Evolutionary conservation across 257 asterid species (phyloP).

Genomic region (Fraxinus americana): DNA sequence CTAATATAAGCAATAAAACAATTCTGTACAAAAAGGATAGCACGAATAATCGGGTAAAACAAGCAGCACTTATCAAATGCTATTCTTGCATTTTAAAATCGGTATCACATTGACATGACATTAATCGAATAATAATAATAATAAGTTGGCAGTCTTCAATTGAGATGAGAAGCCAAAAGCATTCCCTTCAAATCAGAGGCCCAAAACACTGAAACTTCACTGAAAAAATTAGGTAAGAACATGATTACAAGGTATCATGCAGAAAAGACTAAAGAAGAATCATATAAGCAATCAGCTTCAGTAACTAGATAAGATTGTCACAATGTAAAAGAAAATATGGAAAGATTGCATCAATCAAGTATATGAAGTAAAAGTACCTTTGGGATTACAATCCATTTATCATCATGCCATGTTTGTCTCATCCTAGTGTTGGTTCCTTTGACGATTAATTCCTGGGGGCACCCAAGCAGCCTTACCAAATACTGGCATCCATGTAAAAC

Average conservation of each 20-base stretch:
- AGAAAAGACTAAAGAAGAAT: background rate
- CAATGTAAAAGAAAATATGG: background rate
- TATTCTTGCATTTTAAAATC: background rate
- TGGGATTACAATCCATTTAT: constrained; percentile 51
- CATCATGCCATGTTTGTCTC: constrained; percentile 63
- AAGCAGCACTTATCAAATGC: background rate
- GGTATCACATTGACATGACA: background rate
- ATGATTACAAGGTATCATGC: background rate
- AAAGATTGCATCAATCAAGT: background rate
- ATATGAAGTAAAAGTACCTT: constrained; percentile 44
- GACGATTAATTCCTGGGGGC: constrained; percentile 43
- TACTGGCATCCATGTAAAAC: constrained; percentile 37
- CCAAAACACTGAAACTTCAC: background rate
- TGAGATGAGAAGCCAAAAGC: background rate
- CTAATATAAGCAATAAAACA: background rate
- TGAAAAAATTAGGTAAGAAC: background rate
- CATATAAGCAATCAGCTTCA: background rate
- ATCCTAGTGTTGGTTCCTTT: constrained; percentile 53
- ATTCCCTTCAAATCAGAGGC: background rate
- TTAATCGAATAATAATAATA: background rate
- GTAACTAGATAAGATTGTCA: background rate
- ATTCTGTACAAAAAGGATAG: background rate
- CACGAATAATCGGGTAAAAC: background rate
- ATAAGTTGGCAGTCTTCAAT: background rate
- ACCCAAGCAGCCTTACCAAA: constrained; percentile 63